Evolutionary conservation across 2,329 filamentous ascomycete genomes (phyloP).

Genomic region (Monosporascus ibericus): DNA sequence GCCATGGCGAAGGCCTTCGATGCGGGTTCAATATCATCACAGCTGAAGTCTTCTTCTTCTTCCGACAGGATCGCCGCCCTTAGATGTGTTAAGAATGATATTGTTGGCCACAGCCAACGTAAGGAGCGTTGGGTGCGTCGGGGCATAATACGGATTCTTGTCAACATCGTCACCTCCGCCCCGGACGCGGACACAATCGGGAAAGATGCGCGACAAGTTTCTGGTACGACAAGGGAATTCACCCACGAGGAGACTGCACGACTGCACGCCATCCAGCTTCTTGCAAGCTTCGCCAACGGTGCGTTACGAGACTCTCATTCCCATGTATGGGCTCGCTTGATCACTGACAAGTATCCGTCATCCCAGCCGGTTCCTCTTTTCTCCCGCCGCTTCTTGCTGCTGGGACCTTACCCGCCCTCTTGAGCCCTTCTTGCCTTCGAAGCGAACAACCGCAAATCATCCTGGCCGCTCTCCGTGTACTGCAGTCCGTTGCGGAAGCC

Average conservation of each 20-base stretch:
- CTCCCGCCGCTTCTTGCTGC: slow-evolving; percentile 67
- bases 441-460: slow-evolving; percentile 61
- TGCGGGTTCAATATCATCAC: slow-evolving; percentile 16
- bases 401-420: slow-evolving; percentile 60
- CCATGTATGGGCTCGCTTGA: neutral
- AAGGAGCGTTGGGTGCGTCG: slow-evolving; percentile 73
- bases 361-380: slow-evolving; percentile 70
- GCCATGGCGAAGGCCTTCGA: slow-evolving; percentile 20
- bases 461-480: slow-evolving; percentile 65
- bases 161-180: slow-evolving; percentile 37
- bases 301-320: slow-evolving; percentile 24
- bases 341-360: neutral
- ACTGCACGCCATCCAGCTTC: slow-evolving; percentile 76
- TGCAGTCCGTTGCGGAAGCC: slow-evolving; percentile 67
- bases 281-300: slow-evolving; percentile 83
- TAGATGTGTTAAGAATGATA: slow-evolving; percentile 75
- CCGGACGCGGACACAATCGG: slow-evolving; percentile 28
- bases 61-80: slow-evolving; percentile 55
- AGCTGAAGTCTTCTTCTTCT: slow-evolving; percentile 38
- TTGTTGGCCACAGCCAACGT: slow-evolving; percentile 79
- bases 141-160: slow-evolving; percentile 59
- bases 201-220: slow-evolving; percentile 30
- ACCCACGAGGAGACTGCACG: slow-evolving; percentile 61
- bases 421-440: slow-evolving; percentile 61
- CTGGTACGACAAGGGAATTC: slow-evolving; percentile 31